Evolutionary conservation across 306 rosid genomes (phyloP), one percentile per base, ranked within the genome.

Genomic region (Lablab purpureus): DNA sequence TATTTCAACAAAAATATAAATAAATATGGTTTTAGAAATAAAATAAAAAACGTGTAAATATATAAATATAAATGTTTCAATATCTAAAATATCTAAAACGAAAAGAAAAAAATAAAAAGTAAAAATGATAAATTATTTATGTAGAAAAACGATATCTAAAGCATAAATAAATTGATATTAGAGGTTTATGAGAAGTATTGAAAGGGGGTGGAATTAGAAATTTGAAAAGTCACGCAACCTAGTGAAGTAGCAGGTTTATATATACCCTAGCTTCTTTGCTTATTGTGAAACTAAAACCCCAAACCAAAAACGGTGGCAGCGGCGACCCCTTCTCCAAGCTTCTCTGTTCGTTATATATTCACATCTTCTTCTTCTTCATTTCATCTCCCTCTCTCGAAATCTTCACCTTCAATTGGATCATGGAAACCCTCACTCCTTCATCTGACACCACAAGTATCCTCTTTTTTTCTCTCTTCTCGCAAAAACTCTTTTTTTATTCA

Each of bases 301-400:
- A 30, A 56, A 25, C 13, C 51, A 25, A 23, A 54, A 9, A 56
- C 55, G 73, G 63, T 30, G 80, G 25, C 46, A 40, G 82, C 77
- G 86, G 71, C 86, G 79, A 55, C 75, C 81, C 74, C 75, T 82
- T 82, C 82, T 71, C 82, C 82, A 83, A 72, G 76, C 49, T 72
- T 83, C 83, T 67, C 80, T 55, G 41, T 56, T n/a, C 18, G 5
- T 12, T 12, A 41, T 12, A 43, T 43, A 43, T 43, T 43, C 47
- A 12, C 4, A 11, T 54, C 41, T 37, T 6, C n/a, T 9, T 34
- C 37, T 34, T 34, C 32, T 28, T 28, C n/a, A n/a, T n/a, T n/a
- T n/a, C n/a, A n/a, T 22, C 36, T 67, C 70, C 27, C 80, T 18
- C 18, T 54, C 76, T 67, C 23, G 2, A 4, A 27, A 19, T 47